These are phyloP conservation scores for Astrephomene gubernaculifera DNA, from an alignment of 139 green algal species.

Conservation along the genomic window DNA sequence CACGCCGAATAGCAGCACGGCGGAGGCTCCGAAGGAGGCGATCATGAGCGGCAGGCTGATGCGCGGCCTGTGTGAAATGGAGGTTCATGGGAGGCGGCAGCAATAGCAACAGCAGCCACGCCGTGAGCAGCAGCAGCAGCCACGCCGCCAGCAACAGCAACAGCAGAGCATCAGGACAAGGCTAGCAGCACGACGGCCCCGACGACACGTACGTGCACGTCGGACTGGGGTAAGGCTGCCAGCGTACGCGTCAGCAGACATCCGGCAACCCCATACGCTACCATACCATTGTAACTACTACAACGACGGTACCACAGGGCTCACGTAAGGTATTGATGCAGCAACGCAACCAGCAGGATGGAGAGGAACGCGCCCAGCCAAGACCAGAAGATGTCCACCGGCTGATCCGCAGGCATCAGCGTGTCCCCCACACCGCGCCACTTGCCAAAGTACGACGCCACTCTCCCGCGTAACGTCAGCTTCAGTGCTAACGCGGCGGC, in stretches of 20 bases:
- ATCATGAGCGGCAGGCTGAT: constrained; percentile 52
- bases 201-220: too few species aligned
- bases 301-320: background rate
- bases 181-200: too few species aligned
- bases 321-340: constrained; percentile 43
- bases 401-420: constrained; percentile 11
- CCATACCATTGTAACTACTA: too few species aligned
- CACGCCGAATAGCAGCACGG: constrained; percentile 65
- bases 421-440: constrained; percentile 36
- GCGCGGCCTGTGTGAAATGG: background rate
- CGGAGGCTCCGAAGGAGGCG: constrained; percentile 58
- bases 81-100: background rate
- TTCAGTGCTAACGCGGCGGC: background rate
- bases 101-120: too few species aligned
- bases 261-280: too few species aligned
- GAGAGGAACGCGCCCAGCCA: constrained; percentile 62
- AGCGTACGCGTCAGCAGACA: too few species aligned
- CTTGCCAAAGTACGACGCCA: constrained; percentile 34
- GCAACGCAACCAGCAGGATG: constrained; percentile 31
- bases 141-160: too few species aligned
- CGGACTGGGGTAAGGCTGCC: too few species aligned
- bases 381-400: constrained; percentile 22
- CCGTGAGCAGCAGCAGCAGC: too few species aligned
- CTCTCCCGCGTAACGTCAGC: background rate
- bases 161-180: too few species aligned